Percentiles rank a stretch among this genome's conserved stretches.
phyloP scores from a whole-genome alignment of 352 stramenopile genomes.

The Globisporangium acanthophoron region DNA sequence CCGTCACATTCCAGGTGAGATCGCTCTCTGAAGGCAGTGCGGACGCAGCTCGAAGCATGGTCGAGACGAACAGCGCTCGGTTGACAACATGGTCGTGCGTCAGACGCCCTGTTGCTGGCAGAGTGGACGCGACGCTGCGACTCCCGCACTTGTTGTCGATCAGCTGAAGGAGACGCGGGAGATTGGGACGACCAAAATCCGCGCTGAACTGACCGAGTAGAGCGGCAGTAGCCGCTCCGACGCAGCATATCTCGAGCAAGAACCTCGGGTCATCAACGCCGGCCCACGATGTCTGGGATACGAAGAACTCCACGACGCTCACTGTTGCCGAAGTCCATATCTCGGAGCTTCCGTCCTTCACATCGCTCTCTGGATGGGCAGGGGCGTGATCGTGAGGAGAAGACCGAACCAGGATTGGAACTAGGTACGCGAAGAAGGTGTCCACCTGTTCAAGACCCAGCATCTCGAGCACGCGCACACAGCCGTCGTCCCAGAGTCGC shows the following conservation, averaged over 20 bases:
- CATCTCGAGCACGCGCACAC: conserved; percentile 4
- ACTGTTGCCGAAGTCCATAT: neutral
- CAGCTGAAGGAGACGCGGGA: conserved; percentile 3
- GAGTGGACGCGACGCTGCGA: neutral
- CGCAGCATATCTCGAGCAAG: conserved; percentile 2
- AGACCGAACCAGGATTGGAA: conserved; percentile 1
- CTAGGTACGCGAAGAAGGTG: conserved; percentile 11
- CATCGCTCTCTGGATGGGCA: neutral
- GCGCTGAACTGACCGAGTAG: conserved; percentile 2
- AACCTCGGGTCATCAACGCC: conserved; percentile 1
- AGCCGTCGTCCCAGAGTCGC: conserved; percentile 6
- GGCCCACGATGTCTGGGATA: conserved; percentile 7
- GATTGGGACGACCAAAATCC: neutral
- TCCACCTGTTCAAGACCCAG: conserved; percentile 3
- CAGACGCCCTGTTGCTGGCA: neutral
- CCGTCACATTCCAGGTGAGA: neutral
- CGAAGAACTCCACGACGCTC: neutral
- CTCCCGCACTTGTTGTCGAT: conserved; percentile 1
- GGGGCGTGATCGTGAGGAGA: neutral
- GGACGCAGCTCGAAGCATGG: conserved; percentile 5
- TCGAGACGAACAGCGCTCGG: conserved; percentile 8
- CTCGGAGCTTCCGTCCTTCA: neutral
- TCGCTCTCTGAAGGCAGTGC: neutral
- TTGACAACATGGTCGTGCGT: neutral
- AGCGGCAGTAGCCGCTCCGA: conserved; percentile 5